Evolutionary conservation across 805 yeast genomes (phyloP), one percentile per base, ranked within the genome.

Genomic region (Kuraishia molischiana): DNA sequence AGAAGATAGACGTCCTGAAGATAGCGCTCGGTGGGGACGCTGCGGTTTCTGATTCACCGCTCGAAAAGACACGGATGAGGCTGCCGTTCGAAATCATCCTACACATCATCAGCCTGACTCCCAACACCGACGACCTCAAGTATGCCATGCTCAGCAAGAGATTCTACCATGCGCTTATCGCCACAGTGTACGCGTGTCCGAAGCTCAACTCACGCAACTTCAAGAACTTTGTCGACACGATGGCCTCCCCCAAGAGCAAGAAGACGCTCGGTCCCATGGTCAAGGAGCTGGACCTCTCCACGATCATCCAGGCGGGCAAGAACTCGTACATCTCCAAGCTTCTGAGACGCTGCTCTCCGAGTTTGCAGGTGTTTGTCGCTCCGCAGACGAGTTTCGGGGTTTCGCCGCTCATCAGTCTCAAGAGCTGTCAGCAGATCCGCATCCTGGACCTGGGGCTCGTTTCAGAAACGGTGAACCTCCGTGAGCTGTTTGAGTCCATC

Each of bases 361-460:
- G 67, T 29, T 61, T 92, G 35, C 72, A 77, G 44, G 62, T 67
- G 9, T 87, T 92, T 49, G 72, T 83, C 5, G 96, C 97, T 0
- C 95, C 97, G 3, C 97, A 90, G 53, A 80, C 97, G 24, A 82
- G 94, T 61, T 90, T 92, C 63, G 98, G 98, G 0, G 71, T 78
- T 36, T 83, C 95, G 2, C 97, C 97, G 1, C 61, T 90, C 46
- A 72, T 85, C n/a, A 78, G 94, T 36, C 64, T 92, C 33, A 72
- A 84, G 41, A 65, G 78, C 32, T 92, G 98, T 54, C 61, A 61
- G 18, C 66, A 69, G 21, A 61, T 90, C 40, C 66, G 66, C 44
- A 71, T 75, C 2, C 62, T 90, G 28, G 97, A 90, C 53, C 59
- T 90, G 42, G 74, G 95, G 10, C 64, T 87, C 19, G 97, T 90